Conservation (phyloP, 2,329 filamentous ascomycete genomes). For the Talaromyces sp. region DNA sequence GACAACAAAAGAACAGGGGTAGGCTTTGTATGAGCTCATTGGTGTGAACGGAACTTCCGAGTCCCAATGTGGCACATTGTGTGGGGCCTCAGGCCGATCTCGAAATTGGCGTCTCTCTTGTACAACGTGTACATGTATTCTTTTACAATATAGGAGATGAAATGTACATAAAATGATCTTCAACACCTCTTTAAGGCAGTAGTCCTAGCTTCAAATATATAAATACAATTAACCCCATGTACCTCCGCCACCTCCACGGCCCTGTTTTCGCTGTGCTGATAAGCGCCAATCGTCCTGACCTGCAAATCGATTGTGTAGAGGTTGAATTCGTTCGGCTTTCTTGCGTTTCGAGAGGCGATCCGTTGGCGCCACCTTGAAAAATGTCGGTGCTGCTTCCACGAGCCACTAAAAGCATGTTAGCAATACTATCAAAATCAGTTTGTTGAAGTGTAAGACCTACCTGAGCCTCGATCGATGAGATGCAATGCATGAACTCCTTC, state of each 20-base stretch:
- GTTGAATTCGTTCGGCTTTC: conserved; percentile 91
- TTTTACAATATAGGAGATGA: no score
- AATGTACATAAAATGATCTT: no score
- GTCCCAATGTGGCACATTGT: no score
- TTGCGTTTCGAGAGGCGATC: conserved; percentile 86
- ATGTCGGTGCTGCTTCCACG: conserved; percentile 94
- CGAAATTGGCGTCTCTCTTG: no score
- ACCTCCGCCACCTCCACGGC: conserved; percentile 80
- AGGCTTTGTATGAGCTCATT: no score
- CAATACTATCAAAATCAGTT: conserved; percentile 5
- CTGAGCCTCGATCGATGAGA: conserved; percentile 89
- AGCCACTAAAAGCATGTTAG: conserved; percentile 53
- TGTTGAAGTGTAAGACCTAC: conserved; percentile 24
- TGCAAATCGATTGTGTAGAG: conserved; percentile 87
- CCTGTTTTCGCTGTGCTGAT: conserved; percentile 79
- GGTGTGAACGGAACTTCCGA: no score
- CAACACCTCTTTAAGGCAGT: no score
- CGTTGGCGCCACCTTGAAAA: conserved; percentile 93
- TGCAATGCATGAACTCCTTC: conserved; percentile 98
- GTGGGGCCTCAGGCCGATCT: no score
- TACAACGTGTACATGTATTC: no score
- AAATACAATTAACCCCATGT: conserved; percentile 66
- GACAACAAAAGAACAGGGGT: no score
- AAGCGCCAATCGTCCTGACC: conserved; percentile 94
- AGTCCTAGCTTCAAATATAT: not conserved